Evolutionary conservation across 495 filamentous ascomycete genomes (phyloP).

Genomic region (Aspergillus affinis): DNA sequence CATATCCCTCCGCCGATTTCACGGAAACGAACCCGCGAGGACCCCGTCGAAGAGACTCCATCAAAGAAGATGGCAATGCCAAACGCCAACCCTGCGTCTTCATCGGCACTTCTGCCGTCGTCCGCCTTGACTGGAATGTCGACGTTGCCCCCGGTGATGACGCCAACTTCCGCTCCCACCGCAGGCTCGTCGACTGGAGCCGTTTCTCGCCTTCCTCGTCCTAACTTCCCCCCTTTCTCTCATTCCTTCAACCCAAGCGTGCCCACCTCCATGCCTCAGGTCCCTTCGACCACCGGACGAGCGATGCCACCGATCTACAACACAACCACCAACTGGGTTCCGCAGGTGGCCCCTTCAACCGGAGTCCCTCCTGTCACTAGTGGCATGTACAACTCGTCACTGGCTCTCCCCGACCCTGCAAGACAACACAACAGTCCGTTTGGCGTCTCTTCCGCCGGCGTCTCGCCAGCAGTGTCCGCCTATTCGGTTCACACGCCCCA

Average conservation of each 20-base stretch:
- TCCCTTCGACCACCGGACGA: constrained; percentile 50
- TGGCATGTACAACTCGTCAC: constrained; percentile 52
- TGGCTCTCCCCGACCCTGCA: constrained; percentile 49
- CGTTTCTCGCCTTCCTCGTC: constrained; percentile 57
- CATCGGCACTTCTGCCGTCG: constrained; percentile 33
- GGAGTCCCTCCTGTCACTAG: constrained; percentile 33
- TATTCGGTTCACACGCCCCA: constrained; percentile 50
- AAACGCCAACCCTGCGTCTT: constrained; percentile 29
- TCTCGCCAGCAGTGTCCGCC: constrained; percentile 42
- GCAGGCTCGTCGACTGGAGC: constrained; percentile 30
- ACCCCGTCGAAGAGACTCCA: constrained; percentile 60
- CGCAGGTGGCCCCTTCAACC: constrained; percentile 48
- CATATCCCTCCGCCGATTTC: constrained; percentile 38
- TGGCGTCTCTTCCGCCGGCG: constrained; percentile 34
- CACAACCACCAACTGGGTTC: constrained; percentile 44
- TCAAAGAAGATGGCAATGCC: constrained; percentile 58
- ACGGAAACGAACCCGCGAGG: constrained; percentile 74
- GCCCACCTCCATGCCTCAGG: constrained; percentile 32
- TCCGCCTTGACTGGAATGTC: constrained; percentile 33
- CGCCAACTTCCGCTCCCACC: constrained; percentile 35
- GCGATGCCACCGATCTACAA: constrained; percentile 66
- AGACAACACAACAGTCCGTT: constrained; percentile 40
- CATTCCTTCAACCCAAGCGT: constrained; percentile 32
- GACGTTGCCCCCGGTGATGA: constrained; percentile 37
- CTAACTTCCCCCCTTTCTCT: constrained; percentile 44